Evolutionary conservation across 1,284 basidiomycete species (phyloP), one percentile per base, ranked within the genome.

Genomic region (Caloboletus firmus): DNA sequence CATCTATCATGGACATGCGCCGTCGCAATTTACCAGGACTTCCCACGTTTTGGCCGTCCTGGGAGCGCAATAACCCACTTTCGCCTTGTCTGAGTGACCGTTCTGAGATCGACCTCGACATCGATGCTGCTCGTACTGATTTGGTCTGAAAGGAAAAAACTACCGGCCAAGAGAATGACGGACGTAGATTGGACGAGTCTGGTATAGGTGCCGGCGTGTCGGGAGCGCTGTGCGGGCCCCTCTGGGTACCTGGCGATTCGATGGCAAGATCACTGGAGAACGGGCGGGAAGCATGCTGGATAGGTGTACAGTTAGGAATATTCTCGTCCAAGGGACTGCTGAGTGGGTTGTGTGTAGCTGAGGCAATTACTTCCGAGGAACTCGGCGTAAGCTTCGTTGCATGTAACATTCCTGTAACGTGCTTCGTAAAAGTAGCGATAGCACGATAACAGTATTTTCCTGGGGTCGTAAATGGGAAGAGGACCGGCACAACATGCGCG

Each of bases 381-480:
- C 51, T 67, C n/a, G 56, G 45, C 13, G 58, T 50, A 34, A 46
- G 17, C 11, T 37, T 35, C 28, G 9, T 51, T 42, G 57, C 51
- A 11, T 45, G 45, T 36, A 56, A 46, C 67, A 79, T 77, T 20
- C 80, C 81, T 0, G 84, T 87, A 18, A 86, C 79, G 50, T 84
- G 74, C 62, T 81, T 86, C 59, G 75, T 78, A 69, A 90, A 90
- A 7, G 74, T 76, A 17, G 88, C 85, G 45, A 90, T 85, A 0
- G 84, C 83, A 39, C 88, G 80, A 70, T 83, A 87, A 65, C 88
- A 91, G 64, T 80, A 92, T 65, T 91, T 92, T 17, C 80, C 89
- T 2, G 91, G 88, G 0, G 84, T 90, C 2, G 89, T 89, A 74
- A 94, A 93, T 0, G 88, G 81, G 67, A 94, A 93, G 3, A 95